Evolutionary conservation across 495 filamentous ascomycete genomes (phyloP), one percentile per base, ranked within the genome.

Genomic region (Penicilliopsis zonata): DNA sequence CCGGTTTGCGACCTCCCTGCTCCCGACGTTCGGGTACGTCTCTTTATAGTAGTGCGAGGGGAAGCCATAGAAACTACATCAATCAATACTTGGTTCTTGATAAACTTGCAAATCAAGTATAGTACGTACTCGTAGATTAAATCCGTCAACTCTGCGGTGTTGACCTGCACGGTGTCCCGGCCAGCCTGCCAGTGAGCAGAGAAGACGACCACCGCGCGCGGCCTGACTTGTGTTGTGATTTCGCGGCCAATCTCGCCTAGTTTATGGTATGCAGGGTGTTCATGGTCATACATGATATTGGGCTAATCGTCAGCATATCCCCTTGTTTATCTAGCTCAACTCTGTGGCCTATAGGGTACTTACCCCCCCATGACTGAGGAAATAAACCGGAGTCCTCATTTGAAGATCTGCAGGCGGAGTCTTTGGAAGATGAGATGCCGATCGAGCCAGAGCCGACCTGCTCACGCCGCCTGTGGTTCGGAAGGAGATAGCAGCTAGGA

Each of bases 171-270:
- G 3, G 55, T 63, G 43, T 70, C 56, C 19, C 49, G 49, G 1
- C 58, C 59, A 14, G 63, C 70, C 53, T 87, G 77, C 86, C 86
- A 92, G 56, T 93, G 83, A 15, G 82, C 85, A 8, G 81, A 87
- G 52, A 93, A 84, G 9, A 93, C 82, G 8, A 94, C 79, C 9
- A 90, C 67, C 10, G 84, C 86, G 34, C 74, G 76, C 13, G 83
- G 83, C 47, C 81, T 80, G 19, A 88, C 74, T 44, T 77, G 79
- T 17, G 74, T 64, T 0, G 82, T 87, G 46, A 94, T 92, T 44
- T 92, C 84, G 5, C 52, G 62, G 17, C 86, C 85, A 30, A 90
- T 75, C 9, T 55, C 40, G 26, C 73, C 68, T 5, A 94, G 68
- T 33, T 80, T 55, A n/a, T 49, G 42, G 46, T 86, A 86, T 31